Conservation (phyloP, 2,329 filamentous ascomycete genomes). For the Penicillium polonicum region DNA sequence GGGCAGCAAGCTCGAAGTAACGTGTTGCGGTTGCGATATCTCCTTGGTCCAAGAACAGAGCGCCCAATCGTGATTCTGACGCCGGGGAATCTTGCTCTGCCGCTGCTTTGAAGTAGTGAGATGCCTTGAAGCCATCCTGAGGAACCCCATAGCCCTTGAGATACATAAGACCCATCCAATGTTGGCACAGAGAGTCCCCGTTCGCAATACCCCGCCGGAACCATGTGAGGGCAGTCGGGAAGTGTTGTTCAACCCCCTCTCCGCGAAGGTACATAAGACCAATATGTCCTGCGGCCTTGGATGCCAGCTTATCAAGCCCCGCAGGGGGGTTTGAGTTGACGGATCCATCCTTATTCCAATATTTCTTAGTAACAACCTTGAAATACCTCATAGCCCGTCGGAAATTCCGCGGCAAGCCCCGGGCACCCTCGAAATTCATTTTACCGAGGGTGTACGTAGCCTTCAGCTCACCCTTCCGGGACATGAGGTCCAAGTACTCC, state of each 20-base stretch:
- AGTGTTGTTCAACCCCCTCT: conserved; percentile 78
- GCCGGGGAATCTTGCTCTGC: conserved; percentile 79
- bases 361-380: conserved; percentile 71
- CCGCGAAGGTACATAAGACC: conserved; percentile 87
- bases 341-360: conserved; percentile 80
- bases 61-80: conserved; percentile 78
- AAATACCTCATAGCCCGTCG: conserved; percentile 77
- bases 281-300: conserved; percentile 81
- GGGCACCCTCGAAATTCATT: conserved; percentile 83
- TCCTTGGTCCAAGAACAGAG: conserved; percentile 83
- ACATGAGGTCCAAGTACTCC: conserved; percentile 88
- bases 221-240: conserved; percentile 73
- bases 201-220: conserved; percentile 74
- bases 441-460: conserved; percentile 83
- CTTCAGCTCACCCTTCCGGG: conserved; percentile 83
- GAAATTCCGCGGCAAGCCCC: conserved; percentile 70
- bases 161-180: conserved; percentile 79
- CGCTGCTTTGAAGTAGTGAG: conserved; percentile 72
- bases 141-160: conserved; percentile 72
- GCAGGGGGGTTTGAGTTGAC: conserved; percentile 66
- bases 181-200: conserved; percentile 79
- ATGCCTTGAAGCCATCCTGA: conserved; percentile 69
- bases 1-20: conserved; percentile 83
- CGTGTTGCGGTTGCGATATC: conserved; percentile 75
- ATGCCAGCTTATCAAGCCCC: conserved; percentile 73